Percentiles rank a stretch among this genome's conserved stretches.
Evolutionary conservation across 2,329 filamentous ascomycete genomes (phyloP).

Genomic region (Didymella lethalis): DNA sequence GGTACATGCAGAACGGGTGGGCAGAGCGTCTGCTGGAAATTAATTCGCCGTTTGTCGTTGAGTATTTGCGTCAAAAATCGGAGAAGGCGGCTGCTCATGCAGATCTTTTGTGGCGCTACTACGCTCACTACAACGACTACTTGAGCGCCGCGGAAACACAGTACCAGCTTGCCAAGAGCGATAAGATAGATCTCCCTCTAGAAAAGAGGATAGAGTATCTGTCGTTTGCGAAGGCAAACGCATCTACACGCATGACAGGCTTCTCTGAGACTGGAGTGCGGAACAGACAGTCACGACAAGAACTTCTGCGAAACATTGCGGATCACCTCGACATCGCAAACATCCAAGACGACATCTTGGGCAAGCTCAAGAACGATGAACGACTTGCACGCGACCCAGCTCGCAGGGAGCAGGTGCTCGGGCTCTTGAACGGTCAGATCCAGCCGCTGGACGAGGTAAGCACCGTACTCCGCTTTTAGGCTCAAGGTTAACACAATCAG

Average conservation of each 20-base stretch:
- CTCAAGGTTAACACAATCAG: constrained; percentile 54
- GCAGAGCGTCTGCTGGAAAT: constrained; percentile 85
- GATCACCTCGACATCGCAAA: constrained; percentile 91
- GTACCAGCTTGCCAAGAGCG: constrained; percentile 79
- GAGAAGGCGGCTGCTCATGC: constrained; percentile 77
- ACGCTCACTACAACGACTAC: constrained; percentile 82
- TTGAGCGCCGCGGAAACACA: constrained; percentile 90
- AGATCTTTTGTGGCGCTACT: constrained; percentile 92
- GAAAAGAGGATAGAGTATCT: constrained; percentile 89
- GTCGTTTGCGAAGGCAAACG: constrained; percentile 89
- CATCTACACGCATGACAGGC: constrained; percentile 80
- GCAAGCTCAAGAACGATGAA: constrained; percentile 75
- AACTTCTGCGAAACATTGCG: constrained; percentile 82
- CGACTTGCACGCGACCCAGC: constrained; percentile 67
- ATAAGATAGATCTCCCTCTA: constrained; percentile 77
- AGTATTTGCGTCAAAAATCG: constrained; percentile 82
- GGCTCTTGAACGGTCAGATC: constrained; percentile 78
- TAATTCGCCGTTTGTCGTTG: constrained; percentile 83
- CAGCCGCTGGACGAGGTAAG: constrained; percentile 77
- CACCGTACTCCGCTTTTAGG: constrained; percentile 25
- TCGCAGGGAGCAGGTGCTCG: constrained; percentile 69
- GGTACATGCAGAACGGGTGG: constrained; percentile 89
- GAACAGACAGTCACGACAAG: constrained; percentile 77
- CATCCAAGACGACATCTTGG: constrained; percentile 90
- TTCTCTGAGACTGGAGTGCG: constrained; percentile 62